Conservation (phyloP, 2,329 filamentous ascomycete species). For the Thielaviopsis ethacetica region DNA sequence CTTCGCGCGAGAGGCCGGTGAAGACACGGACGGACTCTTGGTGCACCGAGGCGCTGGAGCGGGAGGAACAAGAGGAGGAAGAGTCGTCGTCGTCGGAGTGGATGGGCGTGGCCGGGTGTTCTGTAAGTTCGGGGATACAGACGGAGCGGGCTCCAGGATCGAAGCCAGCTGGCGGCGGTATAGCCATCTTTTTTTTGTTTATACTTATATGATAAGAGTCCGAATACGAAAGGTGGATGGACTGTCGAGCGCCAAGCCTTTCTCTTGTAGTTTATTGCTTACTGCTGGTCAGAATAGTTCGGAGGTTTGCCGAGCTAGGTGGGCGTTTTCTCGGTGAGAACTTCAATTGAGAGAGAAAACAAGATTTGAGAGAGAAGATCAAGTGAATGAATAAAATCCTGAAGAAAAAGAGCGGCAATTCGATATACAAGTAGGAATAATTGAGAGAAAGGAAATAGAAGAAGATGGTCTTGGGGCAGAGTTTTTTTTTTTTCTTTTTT, state of each 20-base stretch:
- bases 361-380: no score
- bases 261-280: background rate
- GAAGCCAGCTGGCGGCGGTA: no score
- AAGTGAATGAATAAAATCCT: no score
- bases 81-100: background rate
- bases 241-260: background rate
- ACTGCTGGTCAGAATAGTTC: background rate
- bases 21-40: background rate
- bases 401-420: no score
- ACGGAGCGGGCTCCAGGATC: background rate
- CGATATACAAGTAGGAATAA: no score
- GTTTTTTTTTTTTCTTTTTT: background rate
- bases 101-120: background rate
- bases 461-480: background rate
- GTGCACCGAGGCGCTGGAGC: background rate
- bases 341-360: background rate
- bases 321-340: background rate
- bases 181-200: background rate
- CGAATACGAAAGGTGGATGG: no score
- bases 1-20: background rate
- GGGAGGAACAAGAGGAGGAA: background rate
- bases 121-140: background rate
- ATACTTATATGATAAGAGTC: no score
- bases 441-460: background rate
- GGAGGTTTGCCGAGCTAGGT: background rate